Evolutionary conservation across 2,329 filamentous ascomycete species (phyloP).

Genomic region (Scopulariopsis brevicaulis): DNA sequence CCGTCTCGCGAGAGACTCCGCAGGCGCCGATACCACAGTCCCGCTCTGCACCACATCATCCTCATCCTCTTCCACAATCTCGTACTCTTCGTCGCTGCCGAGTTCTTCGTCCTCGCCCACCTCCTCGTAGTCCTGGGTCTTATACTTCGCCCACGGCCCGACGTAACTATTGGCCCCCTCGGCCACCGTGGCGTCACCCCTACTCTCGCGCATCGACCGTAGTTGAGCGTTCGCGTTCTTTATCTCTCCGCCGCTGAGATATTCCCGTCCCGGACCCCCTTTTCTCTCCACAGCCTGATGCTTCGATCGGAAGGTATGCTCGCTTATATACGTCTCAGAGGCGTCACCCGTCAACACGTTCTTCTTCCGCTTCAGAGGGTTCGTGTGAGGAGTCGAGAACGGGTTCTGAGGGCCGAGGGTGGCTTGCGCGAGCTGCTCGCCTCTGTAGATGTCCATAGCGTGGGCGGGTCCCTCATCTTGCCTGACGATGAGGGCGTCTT

Average conservation of each 20-base stretch:
- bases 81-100: constrained; percentile 68
- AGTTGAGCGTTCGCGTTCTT: constrained; percentile 63
- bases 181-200: constrained; percentile 72
- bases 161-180: constrained; percentile 84
- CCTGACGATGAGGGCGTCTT: constrained; percentile 51
- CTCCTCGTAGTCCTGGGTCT: constrained; percentile 60
- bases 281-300: constrained; percentile 71
- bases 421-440: constrained; percentile 58
- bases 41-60: constrained; percentile 56
- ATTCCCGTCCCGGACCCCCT: constrained; percentile 45
- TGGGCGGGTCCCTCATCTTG: constrained; percentile 44
- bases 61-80: constrained; percentile 64
- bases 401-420: constrained; percentile 62
- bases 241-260: constrained; percentile 38
- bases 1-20: constrained; percentile 38
- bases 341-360: constrained; percentile 79
- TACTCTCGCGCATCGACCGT: constrained; percentile 68
- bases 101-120: constrained; percentile 59
- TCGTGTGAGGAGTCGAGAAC: constrained; percentile 45
- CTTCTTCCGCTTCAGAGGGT: constrained; percentile 54
- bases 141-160: constrained; percentile 88
- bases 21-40: constrained; percentile 45
- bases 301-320: constrained; percentile 78
- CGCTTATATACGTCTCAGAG: constrained; percentile 79
- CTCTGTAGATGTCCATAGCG: constrained; percentile 54